A percentile compares a stretch with the other conserved stretches of the same genome.
Conservation (phyloP, 1,284 basidiomycete genomes). For the Hypsizygus ulmarius region DNA sequence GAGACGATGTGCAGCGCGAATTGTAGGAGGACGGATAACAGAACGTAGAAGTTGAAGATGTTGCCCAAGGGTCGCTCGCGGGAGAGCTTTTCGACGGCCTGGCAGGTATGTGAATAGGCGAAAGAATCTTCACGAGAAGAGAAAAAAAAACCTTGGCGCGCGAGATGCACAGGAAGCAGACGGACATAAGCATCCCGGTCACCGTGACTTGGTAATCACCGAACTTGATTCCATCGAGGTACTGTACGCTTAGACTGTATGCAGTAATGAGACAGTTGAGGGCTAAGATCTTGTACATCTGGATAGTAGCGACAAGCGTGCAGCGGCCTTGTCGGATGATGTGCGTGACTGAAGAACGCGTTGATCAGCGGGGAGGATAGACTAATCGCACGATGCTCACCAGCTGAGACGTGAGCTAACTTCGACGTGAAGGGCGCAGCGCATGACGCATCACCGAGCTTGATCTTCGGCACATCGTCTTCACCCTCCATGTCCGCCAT, state of each 20-base stretch:
- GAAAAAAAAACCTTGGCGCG: constrained; percentile 76
- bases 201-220: constrained; percentile 95
- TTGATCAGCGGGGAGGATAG: background rate
- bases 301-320: constrained; percentile 93
- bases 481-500: constrained; percentile 91
- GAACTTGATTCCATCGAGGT: constrained; percentile 96
- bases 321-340: constrained; percentile 96
- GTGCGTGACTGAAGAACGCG: constrained; percentile 65
- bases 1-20: constrained; percentile 89
- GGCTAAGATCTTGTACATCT: constrained; percentile 99
- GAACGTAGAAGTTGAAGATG: constrained; percentile 94
- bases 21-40: constrained; percentile 86
- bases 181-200: constrained; percentile 93
- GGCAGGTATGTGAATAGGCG: background rate
- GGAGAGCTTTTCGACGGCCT: constrained; percentile 91
- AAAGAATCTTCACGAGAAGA: background rate
- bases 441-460: constrained; percentile 94
- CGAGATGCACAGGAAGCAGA: constrained; percentile 96
- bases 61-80: constrained; percentile 89
- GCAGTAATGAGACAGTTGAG: constrained; percentile 95
- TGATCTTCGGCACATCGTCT: constrained; percentile 92
- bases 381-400: constrained; percentile 35
- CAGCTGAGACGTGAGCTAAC: constrained; percentile 88
- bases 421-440: constrained; percentile 97
- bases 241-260: constrained; percentile 93